phyloP scores from a whole-genome alignment of 2,329 filamentous ascomycete species.

The Chrysoporthe austroafricana region DNA sequence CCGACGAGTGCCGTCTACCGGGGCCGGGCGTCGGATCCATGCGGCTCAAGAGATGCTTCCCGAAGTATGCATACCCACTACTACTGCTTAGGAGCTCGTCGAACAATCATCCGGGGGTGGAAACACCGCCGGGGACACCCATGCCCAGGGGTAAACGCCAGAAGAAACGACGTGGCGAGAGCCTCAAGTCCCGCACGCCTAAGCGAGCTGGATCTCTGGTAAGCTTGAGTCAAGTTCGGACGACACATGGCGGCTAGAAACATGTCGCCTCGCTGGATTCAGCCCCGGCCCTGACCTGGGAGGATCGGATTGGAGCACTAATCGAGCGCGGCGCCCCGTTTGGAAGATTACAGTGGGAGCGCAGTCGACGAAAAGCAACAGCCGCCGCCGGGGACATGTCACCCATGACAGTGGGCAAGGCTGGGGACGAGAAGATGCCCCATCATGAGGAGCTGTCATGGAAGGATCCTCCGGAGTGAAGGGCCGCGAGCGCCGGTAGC shows the following conservation, averaged over 20 bases:
- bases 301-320: conserved; percentile 7
- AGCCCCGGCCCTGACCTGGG: neutral
- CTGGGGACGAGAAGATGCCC: conserved; percentile 3
- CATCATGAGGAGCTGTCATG: neutral
- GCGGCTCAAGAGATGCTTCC: conserved; percentile 6
- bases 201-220: conserved; percentile 12
- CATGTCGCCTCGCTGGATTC: conserved; percentile 7
- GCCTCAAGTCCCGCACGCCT: conserved; percentile 3
- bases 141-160: conserved; percentile 17
- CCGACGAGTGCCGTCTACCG: conserved; percentile 7
- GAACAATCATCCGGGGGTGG: conserved; percentile 14
- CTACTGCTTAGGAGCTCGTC: neutral
- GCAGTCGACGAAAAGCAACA: conserved; percentile 10
- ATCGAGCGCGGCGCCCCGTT: conserved; percentile 12
- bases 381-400: neutral
- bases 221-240: conserved; percentile 8
- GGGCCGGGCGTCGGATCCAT: conserved; percentile 4
- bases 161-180: conserved; percentile 10
- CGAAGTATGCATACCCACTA: neutral
- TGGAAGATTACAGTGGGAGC: conserved; percentile 27
- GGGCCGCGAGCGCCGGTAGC: neutral
- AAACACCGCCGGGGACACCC: conserved; percentile 14
- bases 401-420: conserved; percentile 1
- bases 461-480: neutral
- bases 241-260: conserved; percentile 24